phyloP scores from a whole-genome alignment of 208 protist genomes.

The Acanthamoeba rhysodes region DNA sequence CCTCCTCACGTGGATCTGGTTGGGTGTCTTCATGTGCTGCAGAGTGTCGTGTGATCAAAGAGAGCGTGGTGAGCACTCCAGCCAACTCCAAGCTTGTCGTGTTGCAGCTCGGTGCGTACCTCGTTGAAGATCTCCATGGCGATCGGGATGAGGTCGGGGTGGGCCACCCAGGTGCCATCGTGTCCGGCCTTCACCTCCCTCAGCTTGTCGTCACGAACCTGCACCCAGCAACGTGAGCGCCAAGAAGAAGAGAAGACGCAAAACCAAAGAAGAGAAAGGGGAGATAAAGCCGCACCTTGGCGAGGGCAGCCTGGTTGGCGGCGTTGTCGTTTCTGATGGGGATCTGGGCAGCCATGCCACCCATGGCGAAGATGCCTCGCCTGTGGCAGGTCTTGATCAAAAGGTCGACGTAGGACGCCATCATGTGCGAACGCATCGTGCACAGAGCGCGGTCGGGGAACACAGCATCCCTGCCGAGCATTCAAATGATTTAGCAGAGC shows the following conservation, averaged over 20 bases:
- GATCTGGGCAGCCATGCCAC: constrained; percentile 90
- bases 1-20: constrained; percentile 85
- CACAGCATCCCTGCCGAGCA: constrained; percentile 37
- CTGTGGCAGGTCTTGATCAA: constrained; percentile 89
- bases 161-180: constrained; percentile 90
- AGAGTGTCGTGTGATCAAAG: not conserved
- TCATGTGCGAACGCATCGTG: constrained; percentile 89
- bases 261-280: not conserved
- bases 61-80: not conserved
- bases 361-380: constrained; percentile 89
- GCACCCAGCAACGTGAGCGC: not conserved
- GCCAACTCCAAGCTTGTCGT: not conserved
- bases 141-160: constrained; percentile 88
- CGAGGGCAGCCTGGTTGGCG: constrained; percentile 27
- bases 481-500: too few species aligned
- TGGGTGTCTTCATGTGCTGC: constrained; percentile 85
- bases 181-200: constrained; percentile 89
- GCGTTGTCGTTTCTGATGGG: constrained; percentile 84
- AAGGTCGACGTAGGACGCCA: constrained; percentile 88
- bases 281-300: constrained; percentile 58
- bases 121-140: constrained; percentile 88
- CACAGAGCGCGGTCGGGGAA: constrained; percentile 86
- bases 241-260: not conserved
- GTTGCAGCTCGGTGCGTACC: not conserved
- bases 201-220: constrained; percentile 86